These are phyloP conservation scores for Hymenoscyphus salicellus DNA, from an alignment of 2,329 filamentous ascomycete species.

Conservation along the genomic window DNA sequence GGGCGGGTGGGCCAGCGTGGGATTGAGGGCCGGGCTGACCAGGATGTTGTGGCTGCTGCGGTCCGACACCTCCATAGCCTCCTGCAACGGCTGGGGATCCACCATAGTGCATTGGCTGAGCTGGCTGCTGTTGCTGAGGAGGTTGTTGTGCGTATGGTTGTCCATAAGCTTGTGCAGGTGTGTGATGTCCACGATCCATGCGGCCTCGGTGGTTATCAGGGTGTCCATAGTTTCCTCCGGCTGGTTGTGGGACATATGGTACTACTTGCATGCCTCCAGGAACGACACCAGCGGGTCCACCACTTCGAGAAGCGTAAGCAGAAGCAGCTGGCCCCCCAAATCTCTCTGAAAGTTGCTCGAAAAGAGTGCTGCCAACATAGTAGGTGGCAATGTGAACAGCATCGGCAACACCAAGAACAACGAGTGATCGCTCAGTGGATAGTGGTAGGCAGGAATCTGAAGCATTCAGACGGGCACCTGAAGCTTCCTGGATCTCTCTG, in stretches of 20 bases:
- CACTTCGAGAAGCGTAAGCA: constrained; percentile 94
- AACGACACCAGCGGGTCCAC: constrained; percentile 86
- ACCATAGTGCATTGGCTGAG: constrained; percentile 75
- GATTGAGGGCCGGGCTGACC: constrained; percentile 62
- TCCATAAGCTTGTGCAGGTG: constrained; percentile 71
- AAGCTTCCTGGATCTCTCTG: constrained; percentile 97
- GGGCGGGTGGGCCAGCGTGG: constrained; percentile 68
- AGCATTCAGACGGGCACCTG: constrained; percentile 91
- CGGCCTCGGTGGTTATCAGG: constrained; percentile 76
- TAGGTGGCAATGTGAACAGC: constrained; percentile 98
- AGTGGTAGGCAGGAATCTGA: constrained; percentile 92
- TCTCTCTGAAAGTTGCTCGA: constrained; percentile 94
- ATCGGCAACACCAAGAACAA: constrained; percentile 96
- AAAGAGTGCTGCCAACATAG: constrained; percentile 95
- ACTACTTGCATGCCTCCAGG: constrained; percentile 98
- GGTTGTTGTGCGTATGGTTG: constrained; percentile 56
- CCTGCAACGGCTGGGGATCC: constrained; percentile 54
- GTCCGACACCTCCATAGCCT: constrained; percentile 75
- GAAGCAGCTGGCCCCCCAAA: constrained; percentile 95
- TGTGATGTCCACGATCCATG: constrained; percentile 68
- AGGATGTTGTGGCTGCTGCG: constrained; percentile 70
- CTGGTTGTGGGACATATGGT: constrained; percentile 92
- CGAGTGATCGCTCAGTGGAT: constrained; percentile 94
- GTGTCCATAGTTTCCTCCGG: constrained; percentile 87
- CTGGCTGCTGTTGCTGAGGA: constrained; percentile 54